These are phyloP conservation scores for Penicillium brevicompactum DNA, from an alignment of 2,329 filamentous ascomycete species.

Conservation along the genomic window DNA sequence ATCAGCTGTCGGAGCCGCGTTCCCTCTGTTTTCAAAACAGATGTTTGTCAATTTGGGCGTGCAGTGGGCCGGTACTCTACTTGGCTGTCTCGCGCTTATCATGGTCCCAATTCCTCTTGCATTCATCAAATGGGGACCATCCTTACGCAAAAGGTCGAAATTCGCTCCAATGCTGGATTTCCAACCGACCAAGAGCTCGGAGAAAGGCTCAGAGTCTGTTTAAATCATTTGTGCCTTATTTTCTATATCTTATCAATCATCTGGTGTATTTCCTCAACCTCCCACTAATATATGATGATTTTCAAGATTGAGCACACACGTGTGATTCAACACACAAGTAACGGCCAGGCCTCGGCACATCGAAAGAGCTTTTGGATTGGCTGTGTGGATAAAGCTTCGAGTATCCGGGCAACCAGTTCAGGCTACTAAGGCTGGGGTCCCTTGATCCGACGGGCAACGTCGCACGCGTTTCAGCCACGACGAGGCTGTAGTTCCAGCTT, in stretches of 20 bases:
- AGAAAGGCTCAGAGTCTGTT: constrained; percentile 10
- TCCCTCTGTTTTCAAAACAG: constrained; percentile 40
- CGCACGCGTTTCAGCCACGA: background rate
- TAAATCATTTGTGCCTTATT: background rate
- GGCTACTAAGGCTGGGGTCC: background rate
- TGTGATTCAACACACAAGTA: too few relatives aligned
- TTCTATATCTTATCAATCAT: background rate
- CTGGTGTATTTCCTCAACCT: too few relatives aligned
- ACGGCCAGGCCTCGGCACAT: background rate
- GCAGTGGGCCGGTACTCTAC: constrained; percentile 41
- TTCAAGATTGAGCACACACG: too few relatives aligned
- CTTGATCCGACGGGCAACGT: background rate
- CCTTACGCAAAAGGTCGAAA: constrained; percentile 31
- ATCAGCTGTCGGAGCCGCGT: constrained; percentile 37
- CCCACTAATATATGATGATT: too few relatives aligned
- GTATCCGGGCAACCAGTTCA: background rate
- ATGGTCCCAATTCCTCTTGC: constrained; percentile 43
- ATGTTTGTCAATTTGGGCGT: constrained; percentile 42
- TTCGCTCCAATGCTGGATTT: constrained; percentile 24
- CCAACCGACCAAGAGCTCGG: background rate
- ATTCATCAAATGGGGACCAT: constrained; percentile 35
- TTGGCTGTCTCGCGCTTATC: constrained; percentile 39
- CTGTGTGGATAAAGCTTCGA: too few relatives aligned
- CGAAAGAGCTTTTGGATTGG: background rate
- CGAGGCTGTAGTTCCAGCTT: background rate